Conservation (phyloP, 1,284 basidiomycete species). For the Ceratobasidium sp. region DNA sequence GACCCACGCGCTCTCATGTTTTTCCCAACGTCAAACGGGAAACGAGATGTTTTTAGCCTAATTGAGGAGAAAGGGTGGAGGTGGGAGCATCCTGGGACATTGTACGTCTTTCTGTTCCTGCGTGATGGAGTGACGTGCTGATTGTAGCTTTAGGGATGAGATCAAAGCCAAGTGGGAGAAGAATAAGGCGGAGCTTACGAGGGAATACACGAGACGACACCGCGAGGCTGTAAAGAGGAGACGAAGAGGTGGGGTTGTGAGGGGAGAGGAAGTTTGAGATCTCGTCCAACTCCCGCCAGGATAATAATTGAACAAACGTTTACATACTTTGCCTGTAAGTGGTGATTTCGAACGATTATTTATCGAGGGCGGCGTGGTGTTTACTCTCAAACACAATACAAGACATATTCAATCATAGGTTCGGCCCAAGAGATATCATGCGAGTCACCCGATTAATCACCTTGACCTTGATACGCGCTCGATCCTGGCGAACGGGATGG, state of each 20-base stretch:
- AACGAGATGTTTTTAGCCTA: conserved; percentile 42
- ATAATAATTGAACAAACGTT: too few relatives aligned
- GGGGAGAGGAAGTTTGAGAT: conserved; percentile 29
- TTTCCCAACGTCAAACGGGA: conserved; percentile 27
- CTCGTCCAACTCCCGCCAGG: too few relatives aligned
- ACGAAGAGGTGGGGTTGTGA: conserved; percentile 39
- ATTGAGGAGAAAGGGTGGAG: conserved; percentile 41
- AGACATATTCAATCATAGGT: too few relatives aligned
- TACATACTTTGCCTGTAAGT: too few relatives aligned
- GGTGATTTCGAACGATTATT: too few relatives aligned
- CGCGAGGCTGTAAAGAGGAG: conserved; percentile 45
- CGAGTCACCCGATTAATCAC: too few relatives aligned
- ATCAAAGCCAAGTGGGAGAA: conserved; percentile 46
- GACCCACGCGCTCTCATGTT: conserved; percentile 13
- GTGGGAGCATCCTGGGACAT: conserved; percentile 46
- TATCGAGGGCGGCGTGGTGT: too few relatives aligned
- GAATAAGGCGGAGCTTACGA: conserved; percentile 45
- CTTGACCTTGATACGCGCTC: too few relatives aligned
- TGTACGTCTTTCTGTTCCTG: conserved; percentile 16
- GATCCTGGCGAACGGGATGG: too few relatives aligned
- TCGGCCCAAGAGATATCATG: too few relatives aligned
- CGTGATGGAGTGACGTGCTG: neutral
- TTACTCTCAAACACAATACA: too few relatives aligned
- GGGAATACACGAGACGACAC: conserved; percentile 45
- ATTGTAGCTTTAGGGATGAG: conserved; percentile 42